A percentile compares a stretch with the other conserved stretches of the same genome.
Evolutionary conservation across 2,329 filamentous ascomycete species (phyloP).

Genomic region (Aureobasidium leucospermi): DNA sequence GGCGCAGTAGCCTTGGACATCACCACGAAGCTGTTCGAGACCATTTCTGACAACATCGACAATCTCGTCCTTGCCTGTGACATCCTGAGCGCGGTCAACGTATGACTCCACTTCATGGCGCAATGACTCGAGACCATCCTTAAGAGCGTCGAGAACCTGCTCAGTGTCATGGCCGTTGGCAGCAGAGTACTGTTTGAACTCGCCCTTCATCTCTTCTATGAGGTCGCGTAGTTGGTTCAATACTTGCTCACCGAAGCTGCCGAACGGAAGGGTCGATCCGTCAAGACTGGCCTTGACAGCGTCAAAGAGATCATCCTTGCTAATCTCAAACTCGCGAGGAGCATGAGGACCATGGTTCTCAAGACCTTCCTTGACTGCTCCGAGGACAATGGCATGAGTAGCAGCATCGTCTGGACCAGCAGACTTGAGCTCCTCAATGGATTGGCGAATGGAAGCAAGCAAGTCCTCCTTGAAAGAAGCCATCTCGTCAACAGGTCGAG

Average conservation of each 20-base stretch:
- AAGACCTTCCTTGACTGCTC: slow-evolving; percentile 54
- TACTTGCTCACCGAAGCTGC: slow-evolving; percentile 52
- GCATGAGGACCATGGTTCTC: slow-evolving; percentile 36
- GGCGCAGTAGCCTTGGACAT: slow-evolving; percentile 47
- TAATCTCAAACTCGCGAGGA: slow-evolving; percentile 39
- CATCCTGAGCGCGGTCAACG: slow-evolving; percentile 63
- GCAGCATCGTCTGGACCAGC: slow-evolving; percentile 36
- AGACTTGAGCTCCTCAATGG: slow-evolving; percentile 71
- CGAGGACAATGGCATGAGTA: slow-evolving; percentile 48
- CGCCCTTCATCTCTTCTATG: slow-evolving; percentile 53
- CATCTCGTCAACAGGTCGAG: slow-evolving; percentile 61
- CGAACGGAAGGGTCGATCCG: slow-evolving; percentile 44
- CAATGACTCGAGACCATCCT: slow-evolving; percentile 77
- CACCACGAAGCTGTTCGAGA: slow-evolving; percentile 57
- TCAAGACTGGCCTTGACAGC: slow-evolving; percentile 52
- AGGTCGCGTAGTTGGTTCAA: slow-evolving; percentile 52
- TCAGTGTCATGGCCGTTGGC: slow-evolving; percentile 77
- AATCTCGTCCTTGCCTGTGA: slow-evolving; percentile 68
- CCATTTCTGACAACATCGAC: slow-evolving; percentile 60
- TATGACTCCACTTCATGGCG: slow-evolving; percentile 75
- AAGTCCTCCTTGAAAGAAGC: slow-evolving; percentile 74
- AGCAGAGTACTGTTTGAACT: slow-evolving; percentile 71
- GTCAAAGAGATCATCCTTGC: slow-evolving; percentile 48
- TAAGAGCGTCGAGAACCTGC: slow-evolving; percentile 79
- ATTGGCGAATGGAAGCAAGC: slow-evolving; percentile 74